phyloP scores from a whole-genome alignment of 2,329 filamentous ascomycete genomes.

The Colletotrichum spinosum region DNA sequence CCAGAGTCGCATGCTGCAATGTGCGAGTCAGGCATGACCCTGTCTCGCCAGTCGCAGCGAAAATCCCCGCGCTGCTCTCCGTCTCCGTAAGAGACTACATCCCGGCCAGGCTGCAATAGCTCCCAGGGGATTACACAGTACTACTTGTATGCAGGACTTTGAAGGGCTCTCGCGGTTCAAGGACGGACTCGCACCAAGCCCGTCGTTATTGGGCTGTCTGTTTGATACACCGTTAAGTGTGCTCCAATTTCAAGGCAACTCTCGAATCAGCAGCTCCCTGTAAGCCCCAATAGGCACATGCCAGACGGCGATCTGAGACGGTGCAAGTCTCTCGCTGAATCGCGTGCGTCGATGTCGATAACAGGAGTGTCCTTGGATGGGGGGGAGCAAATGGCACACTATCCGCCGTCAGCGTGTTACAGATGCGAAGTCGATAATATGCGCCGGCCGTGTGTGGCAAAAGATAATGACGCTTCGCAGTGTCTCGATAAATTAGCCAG shows the following conservation, averaged over 20 bases:
- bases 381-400: background rate
- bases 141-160: background rate
- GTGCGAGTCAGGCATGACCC: constrained; percentile 25
- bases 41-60: background rate
- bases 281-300: constrained; percentile 20
- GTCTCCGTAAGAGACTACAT: background rate
- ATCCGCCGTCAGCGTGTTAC: constrained; percentile 13
- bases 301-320: constrained; percentile 30
- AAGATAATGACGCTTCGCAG: too few species aligned
- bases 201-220: constrained; percentile 11
- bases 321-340: constrained; percentile 22
- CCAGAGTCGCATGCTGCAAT: background rate
- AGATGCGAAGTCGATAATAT: too few species aligned
- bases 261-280: constrained; percentile 10
- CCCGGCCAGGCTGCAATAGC: background rate
- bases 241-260: constrained; percentile 9
- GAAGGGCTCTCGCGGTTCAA: background rate
- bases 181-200: background rate
- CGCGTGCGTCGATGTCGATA: constrained; percentile 8
- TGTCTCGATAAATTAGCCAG: background rate
- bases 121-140: constrained; percentile 7
- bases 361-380: constrained; percentile 1
- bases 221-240: constrained; percentile 5
- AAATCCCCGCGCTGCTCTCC: constrained; percentile 9
- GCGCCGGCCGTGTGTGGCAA: too few species aligned